Conservation (phyloP, 768 basidiomycete genomes). For the Lactifluus volemus region DNA sequence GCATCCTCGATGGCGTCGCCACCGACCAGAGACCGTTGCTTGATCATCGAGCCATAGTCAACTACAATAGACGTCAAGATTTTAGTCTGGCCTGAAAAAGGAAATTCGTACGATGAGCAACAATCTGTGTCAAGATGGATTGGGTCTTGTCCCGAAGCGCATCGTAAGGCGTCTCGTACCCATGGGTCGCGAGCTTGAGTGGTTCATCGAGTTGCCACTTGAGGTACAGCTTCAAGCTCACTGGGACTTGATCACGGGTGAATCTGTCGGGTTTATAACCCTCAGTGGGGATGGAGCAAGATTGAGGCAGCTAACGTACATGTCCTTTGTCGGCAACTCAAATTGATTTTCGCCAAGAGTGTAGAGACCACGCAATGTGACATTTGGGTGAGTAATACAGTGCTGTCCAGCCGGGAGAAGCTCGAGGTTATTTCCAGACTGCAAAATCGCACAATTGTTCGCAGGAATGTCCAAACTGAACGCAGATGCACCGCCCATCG, state of each 20-base stretch:
- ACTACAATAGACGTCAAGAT: constrained; percentile 24
- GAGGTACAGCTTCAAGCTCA: constrained; percentile 73
- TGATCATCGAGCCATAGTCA: constrained; percentile 57
- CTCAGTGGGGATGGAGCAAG: neutral
- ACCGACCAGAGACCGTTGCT: constrained; percentile 62
- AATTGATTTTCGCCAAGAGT: constrained; percentile 78
- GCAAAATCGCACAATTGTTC: constrained; percentile 79
- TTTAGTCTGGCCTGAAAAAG: constrained; percentile 22
- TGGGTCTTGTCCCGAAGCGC: constrained; percentile 76
- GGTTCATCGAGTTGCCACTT: constrained; percentile 60
- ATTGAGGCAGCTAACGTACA: constrained; percentile 36
- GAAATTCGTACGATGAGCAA: constrained; percentile 57
- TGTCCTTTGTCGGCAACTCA: constrained; percentile 84
- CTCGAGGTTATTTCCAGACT: constrained; percentile 71
- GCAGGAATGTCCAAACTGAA: constrained; percentile 72
- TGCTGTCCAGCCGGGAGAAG: constrained; percentile 76
- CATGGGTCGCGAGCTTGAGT: constrained; percentile 66
- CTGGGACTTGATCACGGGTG: constrained; percentile 82
- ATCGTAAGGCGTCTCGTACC: constrained; percentile 77
- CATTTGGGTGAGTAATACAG: constrained; percentile 75
- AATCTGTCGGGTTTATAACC: constrained; percentile 36
- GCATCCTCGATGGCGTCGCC: constrained; percentile 67
- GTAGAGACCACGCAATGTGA: constrained; percentile 71
- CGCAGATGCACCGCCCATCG: neutral
- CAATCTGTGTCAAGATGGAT: constrained; percentile 79